These are phyloP conservation scores for Cicer bijugum DNA, from an alignment of 306 rosid species.

Conservation along the genomic window DNA sequence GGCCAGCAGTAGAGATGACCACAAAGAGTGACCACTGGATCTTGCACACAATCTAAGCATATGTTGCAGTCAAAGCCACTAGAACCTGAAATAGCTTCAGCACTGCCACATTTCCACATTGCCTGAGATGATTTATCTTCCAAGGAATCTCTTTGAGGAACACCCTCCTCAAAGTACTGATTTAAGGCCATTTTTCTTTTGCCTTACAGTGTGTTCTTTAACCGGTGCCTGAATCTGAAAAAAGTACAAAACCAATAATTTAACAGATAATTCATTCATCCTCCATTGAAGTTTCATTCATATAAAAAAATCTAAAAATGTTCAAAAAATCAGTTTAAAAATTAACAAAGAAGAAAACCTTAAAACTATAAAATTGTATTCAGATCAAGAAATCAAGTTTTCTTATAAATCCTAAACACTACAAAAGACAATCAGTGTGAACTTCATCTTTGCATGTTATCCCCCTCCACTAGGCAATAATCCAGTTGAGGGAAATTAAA, in stretches of 20 bases:
- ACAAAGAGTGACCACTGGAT: constrained; percentile 95
- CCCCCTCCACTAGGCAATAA: background rate
- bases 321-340: background rate
- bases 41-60: constrained; percentile 77
- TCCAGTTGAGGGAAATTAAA: constrained; percentile 24
- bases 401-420: constrained; percentile 12
- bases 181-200: constrained; percentile 53
- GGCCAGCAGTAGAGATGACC: constrained; percentile 99
- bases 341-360: background rate
- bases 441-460: too few species aligned
- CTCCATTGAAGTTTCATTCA: background rate
- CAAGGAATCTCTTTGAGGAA: constrained; percentile 41
- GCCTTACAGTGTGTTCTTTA: constrained; percentile 16
- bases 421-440: background rate
- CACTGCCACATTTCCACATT: constrained; percentile 53
- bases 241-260: constrained; percentile 14
- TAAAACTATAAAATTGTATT: background rate
- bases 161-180: constrained; percentile 54
- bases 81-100: constrained; percentile 46
- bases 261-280: constrained; percentile 17
- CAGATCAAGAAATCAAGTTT: constrained; percentile 26
- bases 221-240: constrained; percentile 44
- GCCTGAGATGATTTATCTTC: constrained; percentile 52
- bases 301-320: background rate
- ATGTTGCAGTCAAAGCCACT: constrained; percentile 87